phyloP scores from a whole-genome alignment of 805 yeast genomes.

The Pichia cabralensis region DNA sequence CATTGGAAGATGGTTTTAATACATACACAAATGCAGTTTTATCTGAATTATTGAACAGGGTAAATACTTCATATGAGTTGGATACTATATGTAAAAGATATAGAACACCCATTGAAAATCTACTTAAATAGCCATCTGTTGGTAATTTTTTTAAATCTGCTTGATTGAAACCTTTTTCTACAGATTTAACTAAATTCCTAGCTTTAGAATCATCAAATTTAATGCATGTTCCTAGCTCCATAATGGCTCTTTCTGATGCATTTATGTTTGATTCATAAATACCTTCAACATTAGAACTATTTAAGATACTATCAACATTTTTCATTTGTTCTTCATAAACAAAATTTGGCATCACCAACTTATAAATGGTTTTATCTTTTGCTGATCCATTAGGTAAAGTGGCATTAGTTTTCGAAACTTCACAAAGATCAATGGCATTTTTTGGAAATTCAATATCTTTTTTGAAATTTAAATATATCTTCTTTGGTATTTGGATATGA shows the following conservation, averaged over 20 bases:
- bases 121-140: conserved; percentile 41
- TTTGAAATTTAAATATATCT: conserved; percentile 58
- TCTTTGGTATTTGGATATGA: conserved; percentile 64
- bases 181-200: conserved; percentile 80
- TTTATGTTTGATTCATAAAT: conserved; percentile 68
- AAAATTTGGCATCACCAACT: conserved; percentile 59
- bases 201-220: conserved; percentile 57
- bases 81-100: conserved; percentile 62
- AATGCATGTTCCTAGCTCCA: conserved; percentile 69
- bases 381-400: conserved; percentile 62
- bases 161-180: conserved; percentile 73
- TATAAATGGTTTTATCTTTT: conserved; percentile 39
- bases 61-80: conserved; percentile 66
- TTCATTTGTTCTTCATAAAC: conserved; percentile 44
- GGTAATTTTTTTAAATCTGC: conserved; percentile 42
- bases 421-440: conserved; percentile 36
- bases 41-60: conserved; percentile 58
- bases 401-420: conserved; percentile 48
- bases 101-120: conserved; percentile 46
- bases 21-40: conserved; percentile 40
- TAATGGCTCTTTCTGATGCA: conserved; percentile 61
- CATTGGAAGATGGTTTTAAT: conserved; percentile 57
- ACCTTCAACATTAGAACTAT: conserved; percentile 50
- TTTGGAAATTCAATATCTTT: conserved; percentile 24
- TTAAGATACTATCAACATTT: conserved; percentile 53